These are phyloP conservation scores for Coemansia sp. DNA, from an alignment of 192 early-diverging fungal species.

Conservation along the genomic window DNA sequence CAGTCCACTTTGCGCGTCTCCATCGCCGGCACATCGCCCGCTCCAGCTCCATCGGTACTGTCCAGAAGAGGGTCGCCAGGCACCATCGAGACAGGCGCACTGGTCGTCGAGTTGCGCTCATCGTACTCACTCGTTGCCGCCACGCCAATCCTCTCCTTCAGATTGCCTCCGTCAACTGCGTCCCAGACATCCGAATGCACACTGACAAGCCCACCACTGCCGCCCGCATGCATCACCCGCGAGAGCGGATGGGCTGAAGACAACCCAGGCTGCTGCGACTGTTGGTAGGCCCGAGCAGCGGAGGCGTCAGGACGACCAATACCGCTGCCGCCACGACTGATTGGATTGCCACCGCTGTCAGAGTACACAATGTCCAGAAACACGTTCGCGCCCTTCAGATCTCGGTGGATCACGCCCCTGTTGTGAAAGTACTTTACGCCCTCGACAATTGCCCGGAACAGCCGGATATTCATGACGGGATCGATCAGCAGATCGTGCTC, in stretches of 20 bases:
- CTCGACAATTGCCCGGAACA: conserved; percentile 76
- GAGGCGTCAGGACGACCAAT: conserved; percentile 21
- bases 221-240: not conserved
- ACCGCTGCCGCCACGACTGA: conserved; percentile 32
- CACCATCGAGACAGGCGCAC: not conserved
- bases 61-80: not conserved
- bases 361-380: conserved; percentile 63
- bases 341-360: conserved; percentile 37
- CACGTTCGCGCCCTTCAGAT: conserved; percentile 87
- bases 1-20: conserved; percentile 42
- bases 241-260: not conserved
- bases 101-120: not conserved
- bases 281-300: not conserved
- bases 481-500: conserved; percentile 56
- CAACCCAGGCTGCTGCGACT: not conserved
- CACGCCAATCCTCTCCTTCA: conserved; percentile 31
- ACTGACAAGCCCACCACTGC: conserved; percentile 4
- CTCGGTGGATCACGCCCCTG: conserved; percentile 71
- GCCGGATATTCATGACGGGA: conserved; percentile 56
- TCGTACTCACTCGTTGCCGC: not conserved
- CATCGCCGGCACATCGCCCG: not conserved
- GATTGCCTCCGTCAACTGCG: conserved; percentile 37
- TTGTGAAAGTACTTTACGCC: conserved; percentile 65
- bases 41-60: not conserved
- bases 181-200: conserved; percentile 42